phyloP scores from a whole-genome alignment of 805 yeast genomes.

The Kazachstania bromeliacearum region DNA sequence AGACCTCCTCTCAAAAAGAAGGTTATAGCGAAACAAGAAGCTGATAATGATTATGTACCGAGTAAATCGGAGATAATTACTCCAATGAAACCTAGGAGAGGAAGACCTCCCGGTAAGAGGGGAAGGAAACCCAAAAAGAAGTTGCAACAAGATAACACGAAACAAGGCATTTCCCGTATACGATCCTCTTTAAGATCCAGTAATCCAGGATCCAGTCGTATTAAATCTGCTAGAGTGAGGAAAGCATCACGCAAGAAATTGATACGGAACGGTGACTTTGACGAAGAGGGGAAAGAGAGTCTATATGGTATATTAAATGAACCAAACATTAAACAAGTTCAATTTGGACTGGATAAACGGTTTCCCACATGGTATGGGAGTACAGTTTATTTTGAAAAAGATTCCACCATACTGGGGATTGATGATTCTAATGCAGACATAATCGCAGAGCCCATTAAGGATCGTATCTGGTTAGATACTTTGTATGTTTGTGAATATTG shows the following conservation, averaged over 20 bases:
- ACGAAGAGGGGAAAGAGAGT: constrained; percentile 28
- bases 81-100: too few species aligned
- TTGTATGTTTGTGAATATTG: constrained; percentile 73
- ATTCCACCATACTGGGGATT: constrained; percentile 5
- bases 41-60: too few species aligned
- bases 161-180: too few species aligned
- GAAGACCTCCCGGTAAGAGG: too few species aligned
- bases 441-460: background rate
- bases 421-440: background rate
- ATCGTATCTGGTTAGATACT: constrained; percentile 31
- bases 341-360: constrained; percentile 50
- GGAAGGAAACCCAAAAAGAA: too few species aligned
- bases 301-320: constrained; percentile 51
- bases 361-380: constrained; percentile 86
- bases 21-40: too few species aligned
- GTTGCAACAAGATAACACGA: too few species aligned
- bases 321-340: constrained; percentile 57
- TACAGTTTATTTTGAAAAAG: constrained; percentile 56
- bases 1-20: too few species aligned
- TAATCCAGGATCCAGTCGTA: too few species aligned
- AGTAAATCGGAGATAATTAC: too few species aligned
- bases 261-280: too few species aligned
- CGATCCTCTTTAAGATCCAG: too few species aligned
- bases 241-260: background rate
- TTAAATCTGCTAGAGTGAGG: background rate